A percentile compares a stretch with the other conserved stretches of the same genome.
Evolutionary conservation across 2,329 filamentous ascomycete genomes (phyloP).

Genomic region (Raffaelea albimanens): DNA sequence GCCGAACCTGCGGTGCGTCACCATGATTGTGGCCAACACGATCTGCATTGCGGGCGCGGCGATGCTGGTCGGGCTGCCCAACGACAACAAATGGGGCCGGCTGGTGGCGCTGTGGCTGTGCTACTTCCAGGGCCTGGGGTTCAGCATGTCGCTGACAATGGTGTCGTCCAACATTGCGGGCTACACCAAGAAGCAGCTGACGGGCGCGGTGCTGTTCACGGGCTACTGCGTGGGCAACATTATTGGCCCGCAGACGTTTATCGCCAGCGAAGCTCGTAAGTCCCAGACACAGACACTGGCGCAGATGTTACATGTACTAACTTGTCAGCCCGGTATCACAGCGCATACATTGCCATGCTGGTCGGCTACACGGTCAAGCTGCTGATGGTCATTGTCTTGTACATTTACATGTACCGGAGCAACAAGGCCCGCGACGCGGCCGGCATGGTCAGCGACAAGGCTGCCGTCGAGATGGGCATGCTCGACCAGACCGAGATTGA

Average conservation of each 20-base stretch:
- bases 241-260: slow-evolving; percentile 44
- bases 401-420: slow-evolving; percentile 43
- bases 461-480: slow-evolving; percentile 11
- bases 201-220: slow-evolving; percentile 38
- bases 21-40: slow-evolving; percentile 45
- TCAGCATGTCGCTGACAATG: slow-evolving; percentile 43
- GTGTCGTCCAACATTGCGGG: slow-evolving; percentile 43
- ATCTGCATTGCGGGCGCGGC: slow-evolving; percentile 45
- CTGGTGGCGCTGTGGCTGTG: slow-evolving; percentile 46
- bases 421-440: slow-evolving; percentile 45
- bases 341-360: slow-evolving; percentile 45
- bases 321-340: slow-evolving; percentile 30
- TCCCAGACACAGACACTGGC: neutral
- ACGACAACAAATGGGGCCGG: slow-evolving; percentile 34
- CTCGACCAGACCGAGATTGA: slow-evolving; percentile 18
- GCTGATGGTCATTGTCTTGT: slow-evolving; percentile 36
- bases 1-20: slow-evolving; percentile 40
- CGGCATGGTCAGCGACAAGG: slow-evolving; percentile 26
- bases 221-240: slow-evolving; percentile 47
- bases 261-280: slow-evolving; percentile 29
- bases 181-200: slow-evolving; percentile 46
- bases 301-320: neutral
- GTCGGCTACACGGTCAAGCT: slow-evolving; percentile 46
- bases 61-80: slow-evolving; percentile 37
- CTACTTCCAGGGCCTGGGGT: slow-evolving; percentile 22